Base-by-base conservation (phyloP, 305 asterid species). In the Fraxinus sp. region DNA sequence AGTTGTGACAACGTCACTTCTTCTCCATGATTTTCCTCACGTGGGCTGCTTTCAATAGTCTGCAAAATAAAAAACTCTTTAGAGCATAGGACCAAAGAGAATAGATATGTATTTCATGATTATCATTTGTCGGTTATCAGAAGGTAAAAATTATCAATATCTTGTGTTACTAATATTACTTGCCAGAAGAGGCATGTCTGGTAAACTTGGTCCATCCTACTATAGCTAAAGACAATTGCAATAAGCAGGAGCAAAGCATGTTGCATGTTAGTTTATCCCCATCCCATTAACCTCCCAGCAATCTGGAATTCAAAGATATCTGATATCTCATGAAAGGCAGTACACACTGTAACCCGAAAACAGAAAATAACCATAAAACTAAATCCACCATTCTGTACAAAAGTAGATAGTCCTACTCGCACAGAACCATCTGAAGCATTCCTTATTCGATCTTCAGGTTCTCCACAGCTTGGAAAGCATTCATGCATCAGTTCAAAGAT, bases 31-130 rank as follows among this genome's bases (percentile, higher is more conserved):
- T 80, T 86, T 80, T 85, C 95, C 80, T 90, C 95, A 28, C 89
- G 18, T 52, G 86, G 79, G 83, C 97, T 93, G 90, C 95, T 94
- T 87, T 92, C 97, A 83, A 93, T 89, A 64, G 97, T 93, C 97
- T 92, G 89, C 66, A 52, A 79, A 81, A 70, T 5, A 68, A 7
- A 68, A 32, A 30, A 28, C 7, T 14, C 78, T 35, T 80, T 73
- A 79, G 68, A 83, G 66, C 83, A 64, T 66, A 36, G 80, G 36
- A 71, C 75, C 64, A 82, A 77, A 77, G 78, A 68, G 52, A 79
- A 28, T 82, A 14, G 39, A 77, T 68, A 2, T 9, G 55, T 59
- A 79, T 28, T 41, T 32, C 59, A 18, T 3, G 52, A 39, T 75
- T 77, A 28, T 73, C 77, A 70, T 32, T 70, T 28, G n/a, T 32